Conservation (phyloP, 164 flowering plant genomes). For the Magnolia changhungtana region DNA sequence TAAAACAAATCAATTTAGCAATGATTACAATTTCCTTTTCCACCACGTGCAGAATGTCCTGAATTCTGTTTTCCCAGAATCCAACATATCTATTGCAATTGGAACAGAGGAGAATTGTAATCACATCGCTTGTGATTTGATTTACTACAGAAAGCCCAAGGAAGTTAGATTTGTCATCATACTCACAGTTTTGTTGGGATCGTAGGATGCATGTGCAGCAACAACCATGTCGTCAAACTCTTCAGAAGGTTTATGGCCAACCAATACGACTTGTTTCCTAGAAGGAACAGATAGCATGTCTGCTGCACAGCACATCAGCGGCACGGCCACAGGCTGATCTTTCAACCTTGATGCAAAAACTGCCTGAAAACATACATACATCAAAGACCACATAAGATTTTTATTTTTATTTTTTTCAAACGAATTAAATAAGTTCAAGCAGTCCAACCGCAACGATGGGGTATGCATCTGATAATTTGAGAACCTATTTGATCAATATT, state of each 20-base stretch:
- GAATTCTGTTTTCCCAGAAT: no score
- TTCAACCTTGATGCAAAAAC: constrained; percentile 74
- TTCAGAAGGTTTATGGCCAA: constrained; percentile 45
- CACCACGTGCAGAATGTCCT: no score
- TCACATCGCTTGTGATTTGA: neutral
- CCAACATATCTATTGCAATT: no score
- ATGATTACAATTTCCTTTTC: no score
- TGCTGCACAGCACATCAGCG: constrained; percentile 90
- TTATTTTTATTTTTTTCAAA: no score
- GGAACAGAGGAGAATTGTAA: neutral
- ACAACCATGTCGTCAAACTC: constrained; percentile 65
- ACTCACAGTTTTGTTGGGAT: constrained; percentile 76
- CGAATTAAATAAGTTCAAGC: no score
- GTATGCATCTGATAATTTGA: no score
- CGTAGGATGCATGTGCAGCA: constrained; percentile 68
- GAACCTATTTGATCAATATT: no score
- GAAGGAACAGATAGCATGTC: constrained; percentile 71
- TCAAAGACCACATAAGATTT: neutral
- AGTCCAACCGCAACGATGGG: no score
- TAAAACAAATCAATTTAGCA: no score
- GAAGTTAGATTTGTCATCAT: neutral
- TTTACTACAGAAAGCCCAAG: neutral
- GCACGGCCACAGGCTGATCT: constrained; percentile 76
- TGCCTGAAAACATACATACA: constrained; percentile 44
- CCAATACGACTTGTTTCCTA: constrained; percentile 78